These are phyloP conservation scores for Naganishia onofrii DNA, from an alignment of 768 basidiomycete genomes.

Conservation along the genomic window DNA sequence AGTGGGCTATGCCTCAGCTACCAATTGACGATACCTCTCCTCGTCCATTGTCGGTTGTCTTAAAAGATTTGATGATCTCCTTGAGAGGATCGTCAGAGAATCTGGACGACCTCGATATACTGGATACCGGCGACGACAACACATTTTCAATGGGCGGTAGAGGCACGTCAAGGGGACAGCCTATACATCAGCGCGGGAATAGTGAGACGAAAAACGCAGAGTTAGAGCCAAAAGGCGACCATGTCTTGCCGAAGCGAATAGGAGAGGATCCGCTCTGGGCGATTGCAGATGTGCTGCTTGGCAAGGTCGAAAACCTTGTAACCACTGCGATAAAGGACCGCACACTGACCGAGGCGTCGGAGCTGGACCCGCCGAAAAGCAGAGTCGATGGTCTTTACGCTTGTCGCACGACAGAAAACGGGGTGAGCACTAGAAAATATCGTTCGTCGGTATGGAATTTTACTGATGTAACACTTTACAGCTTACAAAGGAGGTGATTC, in stretches of 20 bases:
- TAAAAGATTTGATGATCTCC: slow-evolving; percentile 5
- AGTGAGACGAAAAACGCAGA: background rate
- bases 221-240: background rate
- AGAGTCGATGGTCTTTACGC: background rate
- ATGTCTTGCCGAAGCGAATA: background rate
- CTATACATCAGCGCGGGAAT: background rate
- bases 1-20: slow-evolving; percentile 8
- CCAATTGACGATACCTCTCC: background rate
- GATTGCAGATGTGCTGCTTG: slow-evolving; percentile 10
- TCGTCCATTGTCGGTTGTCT: background rate
- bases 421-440: background rate
- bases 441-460: too few species aligned
- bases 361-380: too few species aligned
- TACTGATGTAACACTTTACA: background rate
- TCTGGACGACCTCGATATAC: background rate
- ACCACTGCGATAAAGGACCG: background rate
- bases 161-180: background rate
- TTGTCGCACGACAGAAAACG: background rate
- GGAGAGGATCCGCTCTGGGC: slow-evolving; percentile 20
- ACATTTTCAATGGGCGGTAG: background rate
- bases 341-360: background rate
- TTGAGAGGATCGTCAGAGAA: background rate
- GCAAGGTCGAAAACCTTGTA: background rate
- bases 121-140: background rate
- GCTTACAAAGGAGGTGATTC: background rate